Evolutionary conservation across 495 filamentous ascomycete genomes (phyloP).

Genomic region (Hypoxylon subgilvum): DNA sequence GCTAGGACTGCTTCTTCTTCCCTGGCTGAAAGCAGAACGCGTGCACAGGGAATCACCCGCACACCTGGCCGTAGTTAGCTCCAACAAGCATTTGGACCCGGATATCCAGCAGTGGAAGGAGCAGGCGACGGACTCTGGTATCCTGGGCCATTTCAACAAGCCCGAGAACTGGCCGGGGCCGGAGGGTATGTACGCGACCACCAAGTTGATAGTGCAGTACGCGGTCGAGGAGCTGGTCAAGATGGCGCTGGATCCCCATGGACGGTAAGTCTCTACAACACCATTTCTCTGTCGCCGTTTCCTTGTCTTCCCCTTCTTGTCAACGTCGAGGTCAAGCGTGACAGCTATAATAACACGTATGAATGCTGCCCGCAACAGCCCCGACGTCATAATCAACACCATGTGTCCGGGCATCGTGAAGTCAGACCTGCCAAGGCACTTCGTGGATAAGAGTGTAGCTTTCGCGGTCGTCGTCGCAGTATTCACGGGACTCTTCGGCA

Average conservation of each 20-base stretch:
- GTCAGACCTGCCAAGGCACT: slow-evolving; percentile 44
- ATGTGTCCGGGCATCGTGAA: slow-evolving; percentile 54
- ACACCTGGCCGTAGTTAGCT: slow-evolving; percentile 28
- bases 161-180: slow-evolving; percentile 40
- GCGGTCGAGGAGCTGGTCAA: slow-evolving; percentile 44
- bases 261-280: slow-evolving; percentile 36
- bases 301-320: not conserved
- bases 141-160: slow-evolving; percentile 39
- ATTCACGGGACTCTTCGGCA: slow-evolving; percentile 31
- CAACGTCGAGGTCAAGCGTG: not conserved
- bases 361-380: slow-evolving; percentile 26
- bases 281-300: not conserved
- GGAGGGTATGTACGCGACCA: slow-evolving; percentile 37
- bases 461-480: slow-evolving; percentile 16
- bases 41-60: slow-evolving; percentile 20
- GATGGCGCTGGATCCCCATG: slow-evolving; percentile 32
- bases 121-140: slow-evolving; percentile 26
- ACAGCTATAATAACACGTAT: not conserved
- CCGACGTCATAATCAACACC: slow-evolving; percentile 50
- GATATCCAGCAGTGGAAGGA: slow-evolving; percentile 26
- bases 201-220: slow-evolving; percentile 51
- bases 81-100: slow-evolving; percentile 10
- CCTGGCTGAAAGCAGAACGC: slow-evolving; percentile 30
- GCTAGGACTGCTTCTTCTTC: slow-evolving; percentile 51
- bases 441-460: slow-evolving; percentile 24